Percentiles rank a stretch among this genome's conserved stretches.
Evolutionary conservation across 176 grass and related monocot species (phyloP).

Genomic region (Juncus inflexus): DNA sequence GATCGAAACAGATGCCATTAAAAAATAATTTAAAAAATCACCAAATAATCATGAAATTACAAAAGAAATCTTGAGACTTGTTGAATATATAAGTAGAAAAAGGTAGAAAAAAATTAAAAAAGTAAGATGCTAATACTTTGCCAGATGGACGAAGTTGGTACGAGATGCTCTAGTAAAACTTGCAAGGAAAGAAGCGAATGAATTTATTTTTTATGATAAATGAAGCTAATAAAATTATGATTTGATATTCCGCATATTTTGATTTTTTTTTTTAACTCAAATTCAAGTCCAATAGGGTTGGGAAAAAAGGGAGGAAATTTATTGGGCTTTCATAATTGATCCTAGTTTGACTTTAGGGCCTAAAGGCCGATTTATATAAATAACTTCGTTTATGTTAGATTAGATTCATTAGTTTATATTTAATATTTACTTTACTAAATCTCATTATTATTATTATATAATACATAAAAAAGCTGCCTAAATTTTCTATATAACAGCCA

Average conservation of each 20-base stretch:
- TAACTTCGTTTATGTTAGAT: too few species aligned
- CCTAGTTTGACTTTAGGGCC: too few species aligned
- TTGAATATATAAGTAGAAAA: slow-evolving; percentile 3
- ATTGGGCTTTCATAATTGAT: too few species aligned
- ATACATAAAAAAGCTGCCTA: too few species aligned
- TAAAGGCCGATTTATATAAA: too few species aligned
- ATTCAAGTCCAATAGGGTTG: too few species aligned
- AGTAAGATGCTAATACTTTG: slow-evolving; percentile 9
- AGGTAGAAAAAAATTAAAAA: neutral
- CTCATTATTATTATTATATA: too few species aligned
- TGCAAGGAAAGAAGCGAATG: slow-evolving; percentile 13
- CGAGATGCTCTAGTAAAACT: neutral
- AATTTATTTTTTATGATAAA: neutral
- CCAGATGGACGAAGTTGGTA: neutral
- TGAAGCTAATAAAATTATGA: neutral
- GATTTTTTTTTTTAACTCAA: too few species aligned
- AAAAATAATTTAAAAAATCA: neutral
- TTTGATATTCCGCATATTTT: neutral
- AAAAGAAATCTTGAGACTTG: neutral
- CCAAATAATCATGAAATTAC: neutral
- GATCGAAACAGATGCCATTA: slow-evolving; percentile 28
- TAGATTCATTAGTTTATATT: too few species aligned
- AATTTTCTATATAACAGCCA: too few species aligned
- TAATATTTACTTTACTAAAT: too few species aligned
- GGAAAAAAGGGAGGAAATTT: too few species aligned